Evolutionary conservation across 352 stramenopile species (phyloP).

Genomic region (Phytophthora ramorum): DNA sequence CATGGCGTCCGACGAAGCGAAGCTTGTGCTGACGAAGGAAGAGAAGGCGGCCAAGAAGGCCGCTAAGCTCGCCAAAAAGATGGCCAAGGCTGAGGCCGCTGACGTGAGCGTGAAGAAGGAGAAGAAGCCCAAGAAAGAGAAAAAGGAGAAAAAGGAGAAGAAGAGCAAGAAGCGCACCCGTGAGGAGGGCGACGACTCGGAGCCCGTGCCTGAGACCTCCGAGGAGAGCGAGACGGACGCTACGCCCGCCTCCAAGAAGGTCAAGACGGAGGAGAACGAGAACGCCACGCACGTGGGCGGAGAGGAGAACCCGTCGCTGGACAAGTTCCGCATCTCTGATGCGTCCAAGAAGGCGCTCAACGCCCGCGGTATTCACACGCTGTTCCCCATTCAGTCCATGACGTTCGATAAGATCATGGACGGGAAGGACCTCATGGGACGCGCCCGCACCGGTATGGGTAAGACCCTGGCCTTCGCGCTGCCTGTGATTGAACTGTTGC

Average conservation of each 20-base stretch:
- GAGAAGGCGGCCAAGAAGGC: constrained; percentile 70
- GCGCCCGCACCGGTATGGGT: constrained; percentile 96
- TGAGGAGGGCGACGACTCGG: constrained; percentile 41
- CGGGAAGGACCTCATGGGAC: constrained; percentile 97
- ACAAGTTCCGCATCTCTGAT: constrained; percentile 71
- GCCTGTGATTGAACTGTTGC: constrained; percentile 93
- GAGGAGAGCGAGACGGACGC: constrained; percentile 62
- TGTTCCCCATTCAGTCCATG: constrained; percentile 94
- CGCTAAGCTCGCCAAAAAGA: constrained; percentile 63
- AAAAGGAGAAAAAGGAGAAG: constrained; percentile 77
- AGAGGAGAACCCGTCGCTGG: constrained; percentile 72
- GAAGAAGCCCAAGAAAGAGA: constrained; percentile 64
- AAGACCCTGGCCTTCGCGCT: constrained; percentile 99
- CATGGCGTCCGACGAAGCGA: constrained; percentile 49
- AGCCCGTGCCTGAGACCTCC: constrained; percentile 51
- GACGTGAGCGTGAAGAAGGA: constrained; percentile 62
- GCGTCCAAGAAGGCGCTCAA: constrained; percentile 69
- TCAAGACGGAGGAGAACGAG: constrained; percentile 53
- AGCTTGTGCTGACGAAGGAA: constrained; percentile 58
- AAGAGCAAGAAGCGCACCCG: constrained; percentile 78
- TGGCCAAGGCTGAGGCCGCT: constrained; percentile 28
- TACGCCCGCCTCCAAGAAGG: constrained; percentile 32
- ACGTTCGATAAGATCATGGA: constrained; percentile 96
- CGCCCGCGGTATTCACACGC: constrained; percentile 81
- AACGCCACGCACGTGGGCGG: constrained; percentile 48